Evolutionary conservation across 139 green algal species (phyloP).

Genomic region (Asterochloris erici): DNA sequence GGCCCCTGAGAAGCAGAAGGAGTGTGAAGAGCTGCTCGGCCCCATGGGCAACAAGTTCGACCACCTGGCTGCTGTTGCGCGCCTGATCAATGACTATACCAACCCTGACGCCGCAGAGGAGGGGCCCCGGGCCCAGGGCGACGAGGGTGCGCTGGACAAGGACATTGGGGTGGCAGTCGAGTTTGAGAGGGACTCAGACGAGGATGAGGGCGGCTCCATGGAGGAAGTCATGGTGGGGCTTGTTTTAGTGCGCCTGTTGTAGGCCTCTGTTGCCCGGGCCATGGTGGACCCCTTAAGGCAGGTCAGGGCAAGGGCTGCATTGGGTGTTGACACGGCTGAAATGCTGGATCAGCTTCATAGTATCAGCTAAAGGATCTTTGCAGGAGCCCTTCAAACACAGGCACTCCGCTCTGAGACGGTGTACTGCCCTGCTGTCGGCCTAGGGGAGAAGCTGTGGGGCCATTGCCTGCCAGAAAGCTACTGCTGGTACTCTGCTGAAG

Average conservation of each 20-base stretch:
- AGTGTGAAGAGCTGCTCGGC: slow-evolving; percentile 73
- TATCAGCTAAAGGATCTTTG: too few relatives aligned
- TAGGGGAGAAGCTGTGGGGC: too few relatives aligned
- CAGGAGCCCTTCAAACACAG: too few relatives aligned
- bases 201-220: slow-evolving; percentile 68
- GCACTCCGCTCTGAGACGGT: too few relatives aligned
- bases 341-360: too few relatives aligned
- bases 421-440: too few relatives aligned
- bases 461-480: too few relatives aligned
- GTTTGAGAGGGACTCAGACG: slow-evolving; percentile 82
- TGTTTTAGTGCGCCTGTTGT: background rate
- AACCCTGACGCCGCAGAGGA: slow-evolving; percentile 38
- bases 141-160: slow-evolving; percentile 65
- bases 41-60: slow-evolving; percentile 77
- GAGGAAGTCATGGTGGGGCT: slow-evolving; percentile 38
- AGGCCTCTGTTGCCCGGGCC: too few relatives aligned
- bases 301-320: too few relatives aligned
- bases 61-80: slow-evolving; percentile 81
- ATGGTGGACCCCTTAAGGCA: too few relatives aligned
- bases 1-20: slow-evolving; percentile 75
- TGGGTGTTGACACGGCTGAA: too few relatives aligned
- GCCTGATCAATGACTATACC: slow-evolving; percentile 90
- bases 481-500: too few relatives aligned
- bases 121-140: slow-evolving; percentile 16
- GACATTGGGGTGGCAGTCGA: slow-evolving; percentile 94